Evolutionary conservation across 768 basidiomycete genomes (phyloP).

Genomic region (Amanita fuliginea): DNA sequence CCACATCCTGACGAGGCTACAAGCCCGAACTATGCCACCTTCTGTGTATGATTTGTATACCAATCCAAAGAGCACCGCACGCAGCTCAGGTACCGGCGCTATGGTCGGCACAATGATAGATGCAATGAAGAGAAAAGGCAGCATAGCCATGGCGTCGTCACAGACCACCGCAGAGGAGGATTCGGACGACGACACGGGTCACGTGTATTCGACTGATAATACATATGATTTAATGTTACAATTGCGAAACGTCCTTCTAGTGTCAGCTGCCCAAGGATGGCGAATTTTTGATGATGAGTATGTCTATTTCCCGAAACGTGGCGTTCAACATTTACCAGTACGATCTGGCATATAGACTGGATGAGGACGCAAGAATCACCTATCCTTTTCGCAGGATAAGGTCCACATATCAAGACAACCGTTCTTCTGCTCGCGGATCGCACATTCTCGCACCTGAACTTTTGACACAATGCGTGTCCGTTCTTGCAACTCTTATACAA

Average conservation of each 20-base stretch:
- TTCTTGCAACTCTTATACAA: slow-evolving; percentile 51
- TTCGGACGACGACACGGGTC: slow-evolving; percentile 35
- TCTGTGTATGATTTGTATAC: slow-evolving; percentile 34
- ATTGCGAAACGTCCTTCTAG: slow-evolving; percentile 46
- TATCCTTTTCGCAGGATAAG: slow-evolving; percentile 30
- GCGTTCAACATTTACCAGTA: background rate
- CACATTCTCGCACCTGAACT: slow-evolving; percentile 36
- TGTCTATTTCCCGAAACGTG: slow-evolving; percentile 2
- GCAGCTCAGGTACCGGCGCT: slow-evolving; percentile 25
- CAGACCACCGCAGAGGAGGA: slow-evolving; percentile 24
- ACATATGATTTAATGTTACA: slow-evolving; percentile 56
- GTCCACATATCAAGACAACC: slow-evolving; percentile 31
- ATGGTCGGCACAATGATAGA: slow-evolving; percentile 35
- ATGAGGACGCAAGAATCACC: background rate
- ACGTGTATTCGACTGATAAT: slow-evolving; percentile 48
- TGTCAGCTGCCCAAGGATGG: slow-evolving; percentile 48
- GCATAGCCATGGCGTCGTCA: slow-evolving; percentile 12
- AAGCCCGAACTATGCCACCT: slow-evolving; percentile 42
- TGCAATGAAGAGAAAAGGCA: slow-evolving; percentile 20
- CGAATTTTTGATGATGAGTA: slow-evolving; percentile 51
- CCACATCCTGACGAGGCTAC: slow-evolving; percentile 54
- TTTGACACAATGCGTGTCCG: slow-evolving; percentile 45
- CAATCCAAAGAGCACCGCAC: slow-evolving; percentile 13
- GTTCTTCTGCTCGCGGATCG: slow-evolving; percentile 24
- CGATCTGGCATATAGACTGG: background rate